Conservation (phyloP, 1,284 basidiomycete genomes). For the Ganoderma boninense region DNA sequence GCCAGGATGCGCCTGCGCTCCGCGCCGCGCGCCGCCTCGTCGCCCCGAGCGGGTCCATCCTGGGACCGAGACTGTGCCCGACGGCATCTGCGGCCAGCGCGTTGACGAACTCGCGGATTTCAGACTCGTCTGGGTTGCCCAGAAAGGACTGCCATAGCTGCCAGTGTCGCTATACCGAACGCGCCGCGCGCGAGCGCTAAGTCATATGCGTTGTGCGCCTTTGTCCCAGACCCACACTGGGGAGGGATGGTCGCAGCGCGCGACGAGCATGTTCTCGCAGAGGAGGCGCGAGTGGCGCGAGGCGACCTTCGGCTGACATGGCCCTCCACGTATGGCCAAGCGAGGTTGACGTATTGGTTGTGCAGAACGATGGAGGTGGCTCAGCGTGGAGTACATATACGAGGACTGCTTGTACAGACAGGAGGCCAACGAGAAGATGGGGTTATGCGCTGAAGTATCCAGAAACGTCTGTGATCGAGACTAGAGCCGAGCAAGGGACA, state of each 20-base stretch:
- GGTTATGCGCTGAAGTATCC: not conserved
- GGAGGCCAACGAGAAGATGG: too few species aligned
- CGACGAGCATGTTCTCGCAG: conserved; percentile 31
- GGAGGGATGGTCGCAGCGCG: conserved; percentile 29
- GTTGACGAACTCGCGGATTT: conserved; percentile 25
- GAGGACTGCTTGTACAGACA: too few species aligned
- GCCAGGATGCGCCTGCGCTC: not conserved
- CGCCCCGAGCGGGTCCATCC: conserved; percentile 29
- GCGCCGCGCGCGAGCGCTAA: conserved; percentile 19
- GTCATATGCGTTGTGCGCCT: conserved; percentile 30
- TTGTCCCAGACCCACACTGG: conserved; percentile 31
- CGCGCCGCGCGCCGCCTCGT: conserved; percentile 22
- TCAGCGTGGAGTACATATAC: too few species aligned
- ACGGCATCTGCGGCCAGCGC: conserved; percentile 4
- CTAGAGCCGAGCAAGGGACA: not conserved
- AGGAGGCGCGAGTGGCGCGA: conserved; percentile 35
- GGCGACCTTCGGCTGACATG: conserved; percentile 28
- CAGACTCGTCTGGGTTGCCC: not conserved
- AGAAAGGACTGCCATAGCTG: too few species aligned
- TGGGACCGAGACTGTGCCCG: conserved; percentile 11
- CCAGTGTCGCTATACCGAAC: not conserved
- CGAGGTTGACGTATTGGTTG: conserved; percentile 12
- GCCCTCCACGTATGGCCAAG: conserved; percentile 24
- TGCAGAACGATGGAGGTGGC: too few species aligned
- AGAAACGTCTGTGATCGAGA: not conserved